These are phyloP conservation scores for Trypanosoma scelopori DNA, from an alignment of 208 protist genomes.

Conservation along the genomic window DNA sequence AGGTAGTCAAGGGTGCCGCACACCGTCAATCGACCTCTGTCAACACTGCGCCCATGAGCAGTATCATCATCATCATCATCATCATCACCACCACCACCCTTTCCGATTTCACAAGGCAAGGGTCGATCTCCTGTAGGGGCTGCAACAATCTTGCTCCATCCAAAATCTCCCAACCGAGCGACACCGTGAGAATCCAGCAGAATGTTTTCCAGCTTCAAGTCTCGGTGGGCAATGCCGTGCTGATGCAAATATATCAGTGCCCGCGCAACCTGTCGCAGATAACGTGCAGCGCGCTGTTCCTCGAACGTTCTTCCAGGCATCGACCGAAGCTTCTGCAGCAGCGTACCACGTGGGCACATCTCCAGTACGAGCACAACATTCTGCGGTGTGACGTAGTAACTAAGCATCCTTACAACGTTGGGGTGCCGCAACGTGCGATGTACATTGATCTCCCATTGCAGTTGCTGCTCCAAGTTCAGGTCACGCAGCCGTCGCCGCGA, in stretches of 20 bases:
- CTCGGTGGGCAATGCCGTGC: constrained; percentile 78
- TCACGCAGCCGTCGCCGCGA: constrained; percentile 34
- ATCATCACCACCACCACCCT: constrained; percentile 19
- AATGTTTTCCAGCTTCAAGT: constrained; percentile 92
- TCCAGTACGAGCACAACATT: constrained; percentile 70
- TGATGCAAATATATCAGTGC: constrained; percentile 79
- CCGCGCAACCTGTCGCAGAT: constrained; percentile 61
- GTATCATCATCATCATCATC: constrained; percentile 14
- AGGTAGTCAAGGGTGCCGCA: constrained; percentile 99
- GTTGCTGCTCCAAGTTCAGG: constrained; percentile 42
- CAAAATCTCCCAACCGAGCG: constrained; percentile 99
- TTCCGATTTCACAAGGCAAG: background rate
- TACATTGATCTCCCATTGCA: constrained; percentile 82
- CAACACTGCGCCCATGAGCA: background rate
- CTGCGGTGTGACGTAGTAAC: constrained; percentile 65
- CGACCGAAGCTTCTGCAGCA: constrained; percentile 40
- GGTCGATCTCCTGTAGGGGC: background rate
- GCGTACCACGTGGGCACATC: constrained; percentile 66
- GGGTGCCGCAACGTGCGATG: constrained; percentile 78
- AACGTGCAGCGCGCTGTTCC: constrained; percentile 58
- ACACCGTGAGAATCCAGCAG: constrained; percentile 72
- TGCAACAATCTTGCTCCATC: constrained; percentile 87
- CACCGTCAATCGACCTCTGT: constrained; percentile 54
- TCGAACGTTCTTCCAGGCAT: constrained; percentile 32
- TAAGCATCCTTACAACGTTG: constrained; percentile 81